Percentiles rank a stretch among this genome's conserved stretches.
Evolutionary conservation across 139 green algal species (phyloP).

Genomic region (Gonium pectorale): DNA sequence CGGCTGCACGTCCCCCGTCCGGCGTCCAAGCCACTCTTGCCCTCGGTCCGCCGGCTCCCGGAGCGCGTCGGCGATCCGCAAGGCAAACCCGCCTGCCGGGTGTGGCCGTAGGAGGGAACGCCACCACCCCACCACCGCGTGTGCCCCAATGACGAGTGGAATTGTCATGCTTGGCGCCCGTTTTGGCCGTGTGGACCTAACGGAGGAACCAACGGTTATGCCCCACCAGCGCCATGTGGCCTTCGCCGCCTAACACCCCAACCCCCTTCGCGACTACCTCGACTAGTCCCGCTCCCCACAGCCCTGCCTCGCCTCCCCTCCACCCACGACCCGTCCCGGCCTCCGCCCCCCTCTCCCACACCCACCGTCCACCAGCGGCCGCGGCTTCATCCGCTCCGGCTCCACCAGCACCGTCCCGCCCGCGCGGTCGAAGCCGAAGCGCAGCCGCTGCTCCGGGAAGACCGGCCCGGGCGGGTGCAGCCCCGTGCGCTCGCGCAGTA

Average conservation of each 20-base stretch:
- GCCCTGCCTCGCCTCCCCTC: too few relatives aligned
- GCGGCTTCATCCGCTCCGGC: neutral
- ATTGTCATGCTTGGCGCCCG: constrained; percentile 1
- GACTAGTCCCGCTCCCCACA: too few relatives aligned
- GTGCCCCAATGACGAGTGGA: constrained; percentile 15
- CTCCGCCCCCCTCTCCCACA: neutral
- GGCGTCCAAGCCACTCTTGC: too few relatives aligned
- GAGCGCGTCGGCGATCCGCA: too few relatives aligned
- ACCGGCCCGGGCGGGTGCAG: neutral
- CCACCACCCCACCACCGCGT: neutral
- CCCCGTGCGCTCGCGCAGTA: constrained; percentile 1
- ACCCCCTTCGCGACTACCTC: too few relatives aligned
- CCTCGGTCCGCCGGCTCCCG: too few relatives aligned
- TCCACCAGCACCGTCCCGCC: constrained; percentile 12
- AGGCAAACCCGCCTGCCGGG: too few relatives aligned
- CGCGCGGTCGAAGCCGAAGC: constrained; percentile 17
- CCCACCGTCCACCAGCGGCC: neutral
- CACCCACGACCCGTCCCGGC: too few relatives aligned
- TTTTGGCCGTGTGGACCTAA: constrained; percentile 2
- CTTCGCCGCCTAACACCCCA: too few relatives aligned
- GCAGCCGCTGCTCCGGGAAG: constrained; percentile 42
- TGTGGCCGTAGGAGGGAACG: too few relatives aligned
- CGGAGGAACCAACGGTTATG: neutral
- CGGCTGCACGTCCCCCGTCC: too few relatives aligned
- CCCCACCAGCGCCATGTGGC: too few relatives aligned